Conservation (phyloP, 1,284 basidiomycete genomes). For the Tilletia caries region DNA sequence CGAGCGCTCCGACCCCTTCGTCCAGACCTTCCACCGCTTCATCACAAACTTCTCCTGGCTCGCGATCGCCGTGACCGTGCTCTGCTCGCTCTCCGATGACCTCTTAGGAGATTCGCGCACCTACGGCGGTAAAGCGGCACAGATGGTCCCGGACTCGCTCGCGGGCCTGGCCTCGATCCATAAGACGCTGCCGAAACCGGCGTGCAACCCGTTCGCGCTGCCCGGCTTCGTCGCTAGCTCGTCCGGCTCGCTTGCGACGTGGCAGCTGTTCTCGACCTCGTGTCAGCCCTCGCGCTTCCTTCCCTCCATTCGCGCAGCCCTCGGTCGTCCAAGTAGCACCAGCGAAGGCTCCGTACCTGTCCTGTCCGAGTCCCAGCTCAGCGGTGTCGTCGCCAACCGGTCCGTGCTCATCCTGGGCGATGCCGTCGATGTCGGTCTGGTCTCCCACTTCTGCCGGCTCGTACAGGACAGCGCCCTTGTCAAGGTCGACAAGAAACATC, state of each 20-base stretch:
- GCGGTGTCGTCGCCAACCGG: constrained; percentile 48
- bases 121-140: neutral
- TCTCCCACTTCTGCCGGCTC: constrained; percentile 54
- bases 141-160: neutral
- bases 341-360: neutral
- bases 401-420: constrained; percentile 56
- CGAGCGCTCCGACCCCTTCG: constrained; percentile 13
- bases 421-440: constrained; percentile 52
- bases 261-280: constrained; percentile 35
- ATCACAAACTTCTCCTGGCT: constrained; percentile 12
- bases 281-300: constrained; percentile 30
- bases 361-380: constrained; percentile 23
- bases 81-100: constrained; percentile 12
- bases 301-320: constrained; percentile 27
- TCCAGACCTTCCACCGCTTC: constrained; percentile 15
- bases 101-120: neutral
- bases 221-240: constrained; percentile 37
- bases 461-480: constrained; percentile 40
- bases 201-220: constrained; percentile 34
- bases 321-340: constrained; percentile 20
- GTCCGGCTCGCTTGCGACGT: constrained; percentile 30
- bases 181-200: neutral
- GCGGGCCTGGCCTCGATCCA: neutral
- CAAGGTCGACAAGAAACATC: constrained; percentile 47
- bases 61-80: neutral